These are phyloP conservation scores for Calycina herbarum DNA, from an alignment of 2,329 filamentous ascomycete species.

Conservation along the genomic window DNA sequence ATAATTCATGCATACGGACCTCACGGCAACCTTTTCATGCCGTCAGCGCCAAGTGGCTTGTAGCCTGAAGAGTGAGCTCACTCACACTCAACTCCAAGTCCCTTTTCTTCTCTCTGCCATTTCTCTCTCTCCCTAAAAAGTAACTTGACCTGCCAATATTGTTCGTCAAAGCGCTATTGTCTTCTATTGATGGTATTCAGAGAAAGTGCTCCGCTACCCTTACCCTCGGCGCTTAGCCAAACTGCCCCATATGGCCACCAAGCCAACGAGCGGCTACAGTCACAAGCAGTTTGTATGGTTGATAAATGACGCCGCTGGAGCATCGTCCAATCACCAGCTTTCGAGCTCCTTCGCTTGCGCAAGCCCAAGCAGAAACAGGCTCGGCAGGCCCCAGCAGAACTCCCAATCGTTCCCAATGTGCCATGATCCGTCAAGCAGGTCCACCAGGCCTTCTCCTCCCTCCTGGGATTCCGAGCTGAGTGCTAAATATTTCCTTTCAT, in stretches of 20 bases:
- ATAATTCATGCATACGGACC: not conserved
- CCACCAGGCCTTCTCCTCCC: constrained; percentile 12
- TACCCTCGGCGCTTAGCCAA: constrained; percentile 3
- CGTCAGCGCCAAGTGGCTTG: constrained; percentile 3
- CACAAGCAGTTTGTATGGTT: not conserved
- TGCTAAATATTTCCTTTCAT: constrained; percentile 18
- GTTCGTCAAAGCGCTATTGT: not conserved
- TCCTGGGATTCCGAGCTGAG: constrained; percentile 23
- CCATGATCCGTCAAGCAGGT: constrained; percentile 7
- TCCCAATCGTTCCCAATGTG: constrained; percentile 4
- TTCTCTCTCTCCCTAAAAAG: not conserved
- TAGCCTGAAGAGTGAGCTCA: not conserved
- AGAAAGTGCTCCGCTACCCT: constrained; percentile 1
- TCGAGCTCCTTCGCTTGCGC: constrained; percentile 2
- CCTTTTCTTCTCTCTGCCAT: not conserved
- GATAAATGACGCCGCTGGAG: not conserved
- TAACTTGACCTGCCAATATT: not conserved
- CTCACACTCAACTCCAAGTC: not conserved
- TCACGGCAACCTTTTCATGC: not conserved
- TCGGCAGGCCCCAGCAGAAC: not conserved
- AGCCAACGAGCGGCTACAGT: constrained; percentile 5
- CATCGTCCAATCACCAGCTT: constrained; percentile 1
- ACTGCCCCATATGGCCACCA: not conserved
- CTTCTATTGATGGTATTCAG: not conserved
- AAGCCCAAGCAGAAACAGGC: not conserved